phyloP scores from a whole-genome alignment of 805 yeast species.

The Wickerhamiella musiphila region DNA sequence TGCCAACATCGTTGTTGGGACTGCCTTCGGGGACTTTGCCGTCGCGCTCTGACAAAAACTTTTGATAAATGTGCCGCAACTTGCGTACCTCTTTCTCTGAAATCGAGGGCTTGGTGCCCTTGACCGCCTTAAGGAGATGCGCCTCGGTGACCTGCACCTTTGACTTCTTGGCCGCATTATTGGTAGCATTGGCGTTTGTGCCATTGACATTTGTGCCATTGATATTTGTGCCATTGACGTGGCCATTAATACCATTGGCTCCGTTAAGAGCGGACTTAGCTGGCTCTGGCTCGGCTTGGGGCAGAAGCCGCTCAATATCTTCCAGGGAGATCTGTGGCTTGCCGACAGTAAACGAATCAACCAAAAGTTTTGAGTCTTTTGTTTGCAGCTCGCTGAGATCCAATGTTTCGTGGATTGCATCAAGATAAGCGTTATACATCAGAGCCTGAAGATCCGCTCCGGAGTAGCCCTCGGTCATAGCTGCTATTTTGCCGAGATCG shows the following conservation, averaged over 20 bases:
- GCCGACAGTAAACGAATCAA: no score
- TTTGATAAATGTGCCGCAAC: slow-evolving; percentile 43
- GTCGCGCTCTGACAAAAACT: slow-evolving; percentile 60
- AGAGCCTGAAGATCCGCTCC: slow-evolving; percentile 94
- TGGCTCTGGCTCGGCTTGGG: no score
- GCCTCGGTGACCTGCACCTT: slow-evolving; percentile 31
- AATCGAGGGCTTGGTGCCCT: slow-evolving; percentile 79
- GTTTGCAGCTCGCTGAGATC: no score
- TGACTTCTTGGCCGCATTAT: neutral
- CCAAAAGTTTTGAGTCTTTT: neutral
- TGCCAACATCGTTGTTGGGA: slow-evolving; percentile 68
- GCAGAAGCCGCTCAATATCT: no score
- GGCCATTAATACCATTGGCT: no score
- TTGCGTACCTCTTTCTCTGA: slow-evolving; percentile 53
- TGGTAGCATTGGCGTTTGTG: neutral
- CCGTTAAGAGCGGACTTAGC: neutral
- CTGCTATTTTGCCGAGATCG: slow-evolving; percentile 38
- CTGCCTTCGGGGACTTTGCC: slow-evolving; percentile 82
- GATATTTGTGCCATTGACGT: neutral
- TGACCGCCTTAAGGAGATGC: slow-evolving; percentile 45
- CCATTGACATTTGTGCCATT: neutral
- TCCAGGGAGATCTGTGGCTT: no score
- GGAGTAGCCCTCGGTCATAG: slow-evolving; percentile 54
- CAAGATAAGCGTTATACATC: slow-evolving; percentile 77
- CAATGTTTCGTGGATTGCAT: slow-evolving; percentile 45